Evolutionary conservation across 306 rosid species (phyloP).

Genomic region (Arachis stenosperma): DNA sequence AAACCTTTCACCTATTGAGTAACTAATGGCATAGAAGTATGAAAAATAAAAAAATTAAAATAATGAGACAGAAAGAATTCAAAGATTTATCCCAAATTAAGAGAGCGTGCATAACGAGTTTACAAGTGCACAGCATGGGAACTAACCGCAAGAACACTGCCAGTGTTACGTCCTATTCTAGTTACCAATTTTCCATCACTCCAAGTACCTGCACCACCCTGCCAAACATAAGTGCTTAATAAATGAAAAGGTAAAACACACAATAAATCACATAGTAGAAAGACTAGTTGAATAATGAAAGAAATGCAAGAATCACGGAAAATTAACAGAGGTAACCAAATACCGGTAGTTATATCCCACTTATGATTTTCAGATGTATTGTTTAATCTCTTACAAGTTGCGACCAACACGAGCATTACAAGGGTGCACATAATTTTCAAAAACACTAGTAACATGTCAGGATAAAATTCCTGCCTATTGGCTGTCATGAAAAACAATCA

Average conservation of each 20-base stretch:
- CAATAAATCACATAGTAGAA: constrained; percentile 14
- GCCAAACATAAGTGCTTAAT: constrained; percentile 90
- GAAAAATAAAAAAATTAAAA: not conserved
- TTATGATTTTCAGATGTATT: constrained; percentile 32
- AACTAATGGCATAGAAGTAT: constrained; percentile 22
- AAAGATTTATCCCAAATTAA: no score
- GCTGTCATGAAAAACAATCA: constrained; percentile 8
- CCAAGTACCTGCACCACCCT: constrained; percentile 99
- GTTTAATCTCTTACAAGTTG: constrained; percentile 6
- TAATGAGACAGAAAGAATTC: no score
- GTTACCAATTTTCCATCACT: constrained; percentile 98
- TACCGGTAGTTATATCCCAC: constrained; percentile 4
- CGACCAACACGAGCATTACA: constrained; percentile 6
- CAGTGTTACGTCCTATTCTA: constrained; percentile 92
- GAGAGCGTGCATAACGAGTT: constrained; percentile 14
- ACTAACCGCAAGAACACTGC: constrained; percentile 87
- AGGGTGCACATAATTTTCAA: constrained; percentile 11
- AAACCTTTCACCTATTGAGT: constrained; percentile 29
- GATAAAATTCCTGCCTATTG: not conserved
- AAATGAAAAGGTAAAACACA: constrained; percentile 52
- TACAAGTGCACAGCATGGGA: constrained; percentile 13
- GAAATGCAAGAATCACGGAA: constrained; percentile 13
- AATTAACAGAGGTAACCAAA: constrained; percentile 17
- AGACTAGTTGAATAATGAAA: constrained; percentile 20
- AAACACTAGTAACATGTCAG: constrained; percentile 23